Evolutionary conservation across 495 filamentous ascomycete genomes (phyloP).

Genomic region (Penicillium subrubescens): DNA sequence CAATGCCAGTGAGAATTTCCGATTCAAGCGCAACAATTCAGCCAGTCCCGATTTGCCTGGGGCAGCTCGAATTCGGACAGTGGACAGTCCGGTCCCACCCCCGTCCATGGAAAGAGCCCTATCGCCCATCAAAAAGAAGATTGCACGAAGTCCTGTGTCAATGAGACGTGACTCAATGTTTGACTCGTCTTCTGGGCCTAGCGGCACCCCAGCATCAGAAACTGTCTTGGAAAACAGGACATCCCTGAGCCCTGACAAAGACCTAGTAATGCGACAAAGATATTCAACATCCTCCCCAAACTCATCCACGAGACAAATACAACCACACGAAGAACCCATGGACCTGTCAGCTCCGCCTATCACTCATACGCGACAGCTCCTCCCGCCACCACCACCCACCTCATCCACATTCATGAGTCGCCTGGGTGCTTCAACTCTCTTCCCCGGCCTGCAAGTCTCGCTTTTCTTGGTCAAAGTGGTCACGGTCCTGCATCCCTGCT

Average conservation of each 20-base stretch:
- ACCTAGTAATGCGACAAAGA: constrained; percentile 41
- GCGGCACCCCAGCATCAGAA: constrained; percentile 22
- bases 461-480: constrained; percentile 60
- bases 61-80: constrained; percentile 57
- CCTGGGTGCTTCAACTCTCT: constrained; percentile 22
- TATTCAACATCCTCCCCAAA: constrained; percentile 29
- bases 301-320: constrained; percentile 24
- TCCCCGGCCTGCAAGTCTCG: constrained; percentile 37
- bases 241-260: constrained; percentile 35
- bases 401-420: constrained; percentile 32
- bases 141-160: constrained; percentile 25
- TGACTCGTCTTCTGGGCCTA: constrained; percentile 28
- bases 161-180: constrained; percentile 38
- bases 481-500: constrained; percentile 59
- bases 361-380: constrained; percentile 45
- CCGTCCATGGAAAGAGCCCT: constrained; percentile 31
- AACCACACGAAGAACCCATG: constrained; percentile 26
- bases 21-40: constrained; percentile 49
- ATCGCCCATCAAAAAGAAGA: constrained; percentile 33
- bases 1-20: constrained; percentile 56
- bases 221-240: constrained; percentile 21
- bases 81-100: constrained; percentile 46
- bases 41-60: constrained; percentile 54
- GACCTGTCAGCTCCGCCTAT: constrained; percentile 21
- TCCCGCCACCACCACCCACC: constrained; percentile 57